phyloP scores from a whole-genome alignment of 192 early-diverging fungal genomes.

The Cladochytrium replicatum region DNA sequence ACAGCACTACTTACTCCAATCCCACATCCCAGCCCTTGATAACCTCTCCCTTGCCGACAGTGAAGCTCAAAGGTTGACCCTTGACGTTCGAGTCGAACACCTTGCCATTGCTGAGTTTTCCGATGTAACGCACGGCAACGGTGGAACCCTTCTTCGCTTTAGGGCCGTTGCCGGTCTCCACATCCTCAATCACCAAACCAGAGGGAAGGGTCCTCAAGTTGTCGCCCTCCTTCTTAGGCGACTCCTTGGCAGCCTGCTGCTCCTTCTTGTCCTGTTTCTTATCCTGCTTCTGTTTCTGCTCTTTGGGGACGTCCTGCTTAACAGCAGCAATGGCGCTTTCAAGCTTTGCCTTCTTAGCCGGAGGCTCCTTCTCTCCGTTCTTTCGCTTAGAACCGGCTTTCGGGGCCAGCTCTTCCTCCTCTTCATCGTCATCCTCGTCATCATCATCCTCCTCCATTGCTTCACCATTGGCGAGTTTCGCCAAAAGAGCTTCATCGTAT shows the following conservation, averaged over 20 bases:
- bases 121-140: conserved; percentile 87
- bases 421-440: conserved; percentile 23
- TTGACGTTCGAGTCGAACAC: conserved; percentile 92
- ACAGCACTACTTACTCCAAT: conserved; percentile 11
- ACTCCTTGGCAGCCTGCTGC: conserved; percentile 29
- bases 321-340: conserved; percentile 26
- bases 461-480: conserved; percentile 6
- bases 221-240: conserved; percentile 34
- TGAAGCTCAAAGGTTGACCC: conserved; percentile 84
- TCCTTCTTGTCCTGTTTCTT: conserved; percentile 25
- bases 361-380: conserved; percentile 29
- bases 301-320: conserved; percentile 21
- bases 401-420: conserved; percentile 28
- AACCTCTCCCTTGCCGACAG: conserved; percentile 75
- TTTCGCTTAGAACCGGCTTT: conserved; percentile 19
- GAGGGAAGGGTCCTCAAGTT: conserved; percentile 52
- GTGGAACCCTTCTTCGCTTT: conserved; percentile 56
- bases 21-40: conserved; percentile 97
- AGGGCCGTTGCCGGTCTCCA: conserved; percentile 51
- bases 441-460: conserved; percentile 24
- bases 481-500: conserved; percentile 22
- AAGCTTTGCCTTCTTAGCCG: conserved; percentile 29
- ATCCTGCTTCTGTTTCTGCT: conserved; percentile 24
- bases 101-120: conserved; percentile 83
- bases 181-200: conserved; percentile 78